phyloP scores from a whole-genome alignment of 1,284 basidiomycete genomes.

The Malassezia restricta region DNA sequence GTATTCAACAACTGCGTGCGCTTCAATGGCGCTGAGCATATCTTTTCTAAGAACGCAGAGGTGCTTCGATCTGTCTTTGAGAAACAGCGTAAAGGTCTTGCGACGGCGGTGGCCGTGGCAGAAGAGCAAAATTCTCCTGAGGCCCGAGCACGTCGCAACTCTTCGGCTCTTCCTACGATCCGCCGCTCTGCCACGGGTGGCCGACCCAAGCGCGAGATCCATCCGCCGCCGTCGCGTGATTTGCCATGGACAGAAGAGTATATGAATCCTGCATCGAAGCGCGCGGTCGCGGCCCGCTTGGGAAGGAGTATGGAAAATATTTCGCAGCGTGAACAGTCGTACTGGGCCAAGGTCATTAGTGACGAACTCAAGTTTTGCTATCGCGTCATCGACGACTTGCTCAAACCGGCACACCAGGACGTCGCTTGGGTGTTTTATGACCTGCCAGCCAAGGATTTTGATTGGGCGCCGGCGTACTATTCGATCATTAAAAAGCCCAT shows the following conservation, averaged over 20 bases:
- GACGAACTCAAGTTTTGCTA: constrained; percentile 76
- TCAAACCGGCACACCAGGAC: constrained; percentile 62
- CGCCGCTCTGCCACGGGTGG: constrained; percentile 55
- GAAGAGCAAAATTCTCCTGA: constrained; percentile 18
- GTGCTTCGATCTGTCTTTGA: constrained; percentile 75
- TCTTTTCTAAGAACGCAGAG: constrained; percentile 65
- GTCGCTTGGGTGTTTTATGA: constrained; percentile 79
- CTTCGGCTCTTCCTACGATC: constrained; percentile 65
- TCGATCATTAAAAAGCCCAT: constrained; percentile 85
- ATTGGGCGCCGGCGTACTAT: constrained; percentile 72
- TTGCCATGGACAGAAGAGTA: constrained; percentile 63
- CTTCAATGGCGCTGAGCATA: constrained; percentile 82
- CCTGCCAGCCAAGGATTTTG: constrained; percentile 68
- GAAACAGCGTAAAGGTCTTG: constrained; percentile 55
- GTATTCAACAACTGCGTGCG: constrained; percentile 77
- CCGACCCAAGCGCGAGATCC: constrained; percentile 93
- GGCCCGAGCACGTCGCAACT: constrained; percentile 54
- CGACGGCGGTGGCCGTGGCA: constrained; percentile 48
- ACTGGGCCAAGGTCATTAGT: constrained; percentile 58
- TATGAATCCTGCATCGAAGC: constrained; percentile 16
- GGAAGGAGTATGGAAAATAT: constrained; percentile 24
- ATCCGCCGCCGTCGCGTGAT: constrained; percentile 85
- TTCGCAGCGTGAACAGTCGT: constrained; percentile 47
- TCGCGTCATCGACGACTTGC: constrained; percentile 63
- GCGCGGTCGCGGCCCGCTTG: constrained; percentile 11